These are phyloP conservation scores for Ilex paraguariensis DNA, from an alignment of 305 asterid species.

Conservation along the genomic window DNA sequence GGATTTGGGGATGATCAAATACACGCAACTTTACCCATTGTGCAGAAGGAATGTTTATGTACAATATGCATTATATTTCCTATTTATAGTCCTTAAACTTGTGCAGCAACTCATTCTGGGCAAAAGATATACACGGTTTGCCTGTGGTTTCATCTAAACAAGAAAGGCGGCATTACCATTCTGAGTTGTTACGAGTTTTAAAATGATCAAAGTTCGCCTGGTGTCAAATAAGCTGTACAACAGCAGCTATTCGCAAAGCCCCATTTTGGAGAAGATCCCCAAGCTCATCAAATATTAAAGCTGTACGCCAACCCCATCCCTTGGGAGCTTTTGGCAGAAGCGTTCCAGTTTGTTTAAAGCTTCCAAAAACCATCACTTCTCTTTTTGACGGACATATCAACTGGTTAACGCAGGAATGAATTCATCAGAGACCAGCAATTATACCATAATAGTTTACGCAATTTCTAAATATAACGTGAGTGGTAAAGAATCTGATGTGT, in stretches of 20 bases:
- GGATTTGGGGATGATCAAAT: too few species aligned
- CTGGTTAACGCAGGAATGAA: constrained; percentile 28
- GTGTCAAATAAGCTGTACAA: constrained; percentile 66
- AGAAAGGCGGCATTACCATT: too few species aligned
- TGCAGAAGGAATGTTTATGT: too few species aligned
- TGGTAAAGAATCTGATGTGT: not conserved
- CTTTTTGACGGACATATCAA: constrained; percentile 95
- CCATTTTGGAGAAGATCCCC: constrained; percentile 84
- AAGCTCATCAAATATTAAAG: constrained; percentile 80
- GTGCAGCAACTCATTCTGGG: too few species aligned
- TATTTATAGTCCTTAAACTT: too few species aligned
- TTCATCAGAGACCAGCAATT: not conserved
- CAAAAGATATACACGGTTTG: too few species aligned
- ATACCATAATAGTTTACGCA: not conserved
- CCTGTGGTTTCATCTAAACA: too few species aligned
- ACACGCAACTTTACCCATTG: too few species aligned
- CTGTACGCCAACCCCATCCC: constrained; percentile 99
- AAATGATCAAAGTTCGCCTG: not conserved
- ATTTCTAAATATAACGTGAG: not conserved
- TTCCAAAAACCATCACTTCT: constrained; percentile 97
- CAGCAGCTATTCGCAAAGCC: constrained; percentile 78
- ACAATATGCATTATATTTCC: too few species aligned
- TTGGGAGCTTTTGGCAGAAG: constrained; percentile 98
- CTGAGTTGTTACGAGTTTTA: too few species aligned
- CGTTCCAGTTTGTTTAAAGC: constrained; percentile 89